Conservation (phyloP, 192 early-diverging fungal species). For the Linnemannia elongata region DNA sequence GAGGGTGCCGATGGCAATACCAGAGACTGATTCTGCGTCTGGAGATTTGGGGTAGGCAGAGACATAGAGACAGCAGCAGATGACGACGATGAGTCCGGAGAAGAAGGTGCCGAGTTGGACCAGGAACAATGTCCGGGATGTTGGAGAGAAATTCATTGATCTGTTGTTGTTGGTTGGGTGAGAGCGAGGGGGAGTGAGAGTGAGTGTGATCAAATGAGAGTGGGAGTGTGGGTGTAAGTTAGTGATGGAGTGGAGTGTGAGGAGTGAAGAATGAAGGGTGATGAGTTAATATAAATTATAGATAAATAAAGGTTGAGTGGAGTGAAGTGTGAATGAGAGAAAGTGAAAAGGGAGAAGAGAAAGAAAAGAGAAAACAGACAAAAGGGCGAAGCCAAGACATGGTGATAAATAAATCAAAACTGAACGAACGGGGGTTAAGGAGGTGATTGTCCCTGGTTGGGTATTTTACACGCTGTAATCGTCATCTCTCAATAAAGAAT, state of each 20-base stretch:
- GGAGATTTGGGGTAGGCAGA: constrained; percentile 53
- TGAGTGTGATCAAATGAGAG: not conserved
- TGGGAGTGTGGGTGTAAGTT: constrained; percentile 1
- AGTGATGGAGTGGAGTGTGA: not conserved
- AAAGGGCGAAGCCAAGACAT: constrained; percentile 13
- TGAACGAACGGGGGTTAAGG: not conserved
- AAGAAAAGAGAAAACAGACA: not conserved
- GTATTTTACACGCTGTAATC: too few species aligned
- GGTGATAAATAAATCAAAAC: not conserved
- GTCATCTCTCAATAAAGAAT: too few species aligned
- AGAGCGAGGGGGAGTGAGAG: not conserved
- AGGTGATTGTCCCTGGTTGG: not conserved
- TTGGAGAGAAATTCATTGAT: constrained; percentile 49
- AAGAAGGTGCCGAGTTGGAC: constrained; percentile 47
- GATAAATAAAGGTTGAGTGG: not conserved
- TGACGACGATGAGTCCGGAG: constrained; percentile 41
- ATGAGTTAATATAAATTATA: not conserved
- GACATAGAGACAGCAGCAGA: constrained; percentile 51
- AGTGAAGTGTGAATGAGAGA: not conserved
- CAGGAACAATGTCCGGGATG: constrained; percentile 51
- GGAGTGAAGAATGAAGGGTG: not conserved
- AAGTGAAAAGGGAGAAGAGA: not conserved
- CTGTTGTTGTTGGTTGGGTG: not conserved
- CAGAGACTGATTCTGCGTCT: constrained; percentile 30
- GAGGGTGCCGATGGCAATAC: constrained; percentile 35